A percentile compares a stretch with the other conserved stretches of the same genome.
Evolutionary conservation across 768 basidiomycete species (phyloP).

Genomic region (Asterophora parasitica): DNA sequence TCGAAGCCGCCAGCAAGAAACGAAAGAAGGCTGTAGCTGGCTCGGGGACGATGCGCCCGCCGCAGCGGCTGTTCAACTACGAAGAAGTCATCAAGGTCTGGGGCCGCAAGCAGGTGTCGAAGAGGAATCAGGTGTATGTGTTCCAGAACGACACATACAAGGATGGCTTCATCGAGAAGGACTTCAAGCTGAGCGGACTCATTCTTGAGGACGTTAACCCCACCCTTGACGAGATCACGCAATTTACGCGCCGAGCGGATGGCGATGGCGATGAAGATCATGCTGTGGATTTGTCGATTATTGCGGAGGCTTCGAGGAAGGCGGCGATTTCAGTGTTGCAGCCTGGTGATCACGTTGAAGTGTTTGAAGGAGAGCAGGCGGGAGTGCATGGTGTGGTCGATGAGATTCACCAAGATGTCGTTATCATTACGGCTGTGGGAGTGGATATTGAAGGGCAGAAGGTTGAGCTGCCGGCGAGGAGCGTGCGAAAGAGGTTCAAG

Average conservation of each 20-base stretch:
- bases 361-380: slow-evolving; percentile 94
- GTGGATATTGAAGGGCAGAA: slow-evolving; percentile 84
- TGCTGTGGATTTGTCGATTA: slow-evolving; percentile 82
- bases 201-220: slow-evolving; percentile 89
- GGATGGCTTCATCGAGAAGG: slow-evolving; percentile 95
- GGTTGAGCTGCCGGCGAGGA: slow-evolving; percentile 80
- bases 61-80: slow-evolving; percentile 88
- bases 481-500: slow-evolving; percentile 93
- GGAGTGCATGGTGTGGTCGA: slow-evolving; percentile 92
- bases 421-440: slow-evolving; percentile 75
- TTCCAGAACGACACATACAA: slow-evolving; percentile 94
- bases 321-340: slow-evolving; percentile 92
- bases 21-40: slow-evolving; percentile 60
- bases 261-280: slow-evolving; percentile 54
- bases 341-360: slow-evolving; percentile 96
- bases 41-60: slow-evolving; percentile 68
- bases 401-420: slow-evolving; percentile 81
- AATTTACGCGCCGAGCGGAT: slow-evolving; percentile 76
- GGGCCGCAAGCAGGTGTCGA: slow-evolving; percentile 70
- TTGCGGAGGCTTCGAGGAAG: slow-evolving; percentile 89
- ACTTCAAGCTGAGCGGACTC: slow-evolving; percentile 77
- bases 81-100: slow-evolving; percentile 90
- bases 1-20: slow-evolving; percentile 62
- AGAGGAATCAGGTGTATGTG: slow-evolving; percentile 70
- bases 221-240: slow-evolving; percentile 93